These are phyloP conservation scores for Castanea mollissima DNA, from an alignment of 306 rosid species.

Conservation along the genomic window DNA sequence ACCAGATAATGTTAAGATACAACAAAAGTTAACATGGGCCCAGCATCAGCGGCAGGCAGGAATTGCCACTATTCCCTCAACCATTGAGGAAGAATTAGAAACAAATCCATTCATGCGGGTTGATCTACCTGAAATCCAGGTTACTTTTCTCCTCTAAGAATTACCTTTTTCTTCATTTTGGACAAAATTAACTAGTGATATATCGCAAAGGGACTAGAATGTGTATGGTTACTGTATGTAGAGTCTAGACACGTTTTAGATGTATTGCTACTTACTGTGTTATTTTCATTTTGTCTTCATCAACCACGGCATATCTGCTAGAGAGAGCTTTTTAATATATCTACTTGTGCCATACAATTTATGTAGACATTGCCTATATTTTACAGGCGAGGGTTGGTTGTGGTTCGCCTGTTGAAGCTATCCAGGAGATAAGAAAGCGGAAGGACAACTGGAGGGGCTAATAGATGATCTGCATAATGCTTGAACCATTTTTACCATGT, in stretches of 20 bases:
- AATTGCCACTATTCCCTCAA: slow-evolving; percentile 71
- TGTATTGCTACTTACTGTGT: background rate
- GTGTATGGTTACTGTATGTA: background rate
- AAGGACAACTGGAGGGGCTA: slow-evolving; percentile 83
- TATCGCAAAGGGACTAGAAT: background rate
- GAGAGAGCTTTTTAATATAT: background rate
- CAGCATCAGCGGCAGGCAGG: slow-evolving; percentile 61
- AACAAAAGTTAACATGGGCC: slow-evolving; percentile 73
- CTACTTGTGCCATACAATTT: background rate
- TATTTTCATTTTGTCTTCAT: background rate
- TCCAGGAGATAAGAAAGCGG: slow-evolving; percentile 55
- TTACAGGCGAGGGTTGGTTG: slow-evolving; percentile 55
- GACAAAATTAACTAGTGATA: background rate
- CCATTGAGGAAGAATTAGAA: slow-evolving; percentile 75
- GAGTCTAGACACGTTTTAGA: background rate
- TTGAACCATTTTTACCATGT: background rate
- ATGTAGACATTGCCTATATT: background rate
- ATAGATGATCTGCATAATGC: slow-evolving; percentile 1
- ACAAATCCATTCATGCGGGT: slow-evolving; percentile 78
- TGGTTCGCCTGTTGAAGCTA: slow-evolving; percentile 63
- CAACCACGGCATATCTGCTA: background rate
- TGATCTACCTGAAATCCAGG: slow-evolving; percentile 78
- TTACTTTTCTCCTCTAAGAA: slow-evolving; percentile 19
- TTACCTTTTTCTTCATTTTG: background rate
- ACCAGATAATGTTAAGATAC: slow-evolving; percentile 43